phyloP scores from a whole-genome alignment of 2,329 filamentous ascomycete genomes.

The Cladophialophora exuberans region DNA sequence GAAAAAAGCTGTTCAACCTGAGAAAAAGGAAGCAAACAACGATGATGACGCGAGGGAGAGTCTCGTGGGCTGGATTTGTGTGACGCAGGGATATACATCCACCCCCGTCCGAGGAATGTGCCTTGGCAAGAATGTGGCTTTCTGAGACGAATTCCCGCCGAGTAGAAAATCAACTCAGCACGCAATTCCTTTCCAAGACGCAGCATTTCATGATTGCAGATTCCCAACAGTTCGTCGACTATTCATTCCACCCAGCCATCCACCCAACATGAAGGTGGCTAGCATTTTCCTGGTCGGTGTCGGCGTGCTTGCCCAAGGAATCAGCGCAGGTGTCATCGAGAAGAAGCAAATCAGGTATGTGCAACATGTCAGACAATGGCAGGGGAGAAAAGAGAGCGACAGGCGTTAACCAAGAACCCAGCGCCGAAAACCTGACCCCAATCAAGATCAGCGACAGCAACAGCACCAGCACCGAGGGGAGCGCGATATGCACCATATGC shows the following conservation, averaged over 20 bases:
- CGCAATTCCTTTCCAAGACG: not conserved
- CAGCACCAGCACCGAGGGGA: conserved; percentile 1
- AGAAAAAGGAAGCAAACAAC: too few species aligned
- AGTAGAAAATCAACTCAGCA: conserved; percentile 9
- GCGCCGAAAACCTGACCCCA: not conserved
- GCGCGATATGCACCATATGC: conserved; percentile 20
- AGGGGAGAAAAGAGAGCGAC: too few species aligned
- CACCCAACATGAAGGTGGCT: conserved; percentile 17
- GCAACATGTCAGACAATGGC: too few species aligned
- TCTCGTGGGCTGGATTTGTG: conserved; percentile 3
- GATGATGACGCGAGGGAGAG: too few species aligned
- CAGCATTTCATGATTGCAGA: not conserved
- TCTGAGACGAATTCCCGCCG: not conserved
- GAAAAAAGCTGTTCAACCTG: not conserved
- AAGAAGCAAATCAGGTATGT: conserved; percentile 9
- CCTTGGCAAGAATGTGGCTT: conserved; percentile 29
- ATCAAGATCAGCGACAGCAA: not conserved
- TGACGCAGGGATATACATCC: conserved; percentile 3
- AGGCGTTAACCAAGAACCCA: too few species aligned
- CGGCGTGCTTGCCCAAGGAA: conserved; percentile 7
- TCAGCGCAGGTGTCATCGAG: conserved; percentile 7
- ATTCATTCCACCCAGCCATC: not conserved
- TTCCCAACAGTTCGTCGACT: not conserved
- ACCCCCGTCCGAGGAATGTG: conserved; percentile 21
- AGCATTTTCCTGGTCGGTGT: conserved; percentile 14